Conservation (phyloP, 2,329 filamentous ascomycete species). For the Fusarium sp. region DNA sequence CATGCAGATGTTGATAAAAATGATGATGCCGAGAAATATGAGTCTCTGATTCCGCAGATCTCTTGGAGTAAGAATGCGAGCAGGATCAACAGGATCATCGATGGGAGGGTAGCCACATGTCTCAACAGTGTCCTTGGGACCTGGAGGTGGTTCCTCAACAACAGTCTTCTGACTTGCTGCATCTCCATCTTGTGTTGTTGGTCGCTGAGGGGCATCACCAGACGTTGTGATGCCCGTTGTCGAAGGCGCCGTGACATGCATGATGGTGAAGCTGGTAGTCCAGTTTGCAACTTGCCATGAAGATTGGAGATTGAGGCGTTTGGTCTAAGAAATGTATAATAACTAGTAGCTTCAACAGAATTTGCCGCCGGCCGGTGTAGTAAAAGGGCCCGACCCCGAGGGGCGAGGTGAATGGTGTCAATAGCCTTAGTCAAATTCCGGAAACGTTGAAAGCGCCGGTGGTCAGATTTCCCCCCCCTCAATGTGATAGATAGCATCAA, state of each 20-base stretch:
- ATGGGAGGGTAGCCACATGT: conserved; percentile 30
- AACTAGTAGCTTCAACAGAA: background rate
- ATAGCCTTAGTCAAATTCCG: background rate
- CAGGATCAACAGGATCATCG: conserved; percentile 33
- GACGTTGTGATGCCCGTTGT: background rate
- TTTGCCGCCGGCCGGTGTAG: background rate
- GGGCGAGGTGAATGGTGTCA: background rate
- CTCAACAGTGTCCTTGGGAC: conserved; percentile 18
- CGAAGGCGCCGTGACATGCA: background rate
- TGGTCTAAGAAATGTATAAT: background rate
- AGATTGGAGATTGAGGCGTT: background rate
- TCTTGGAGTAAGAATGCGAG: conserved; percentile 6
- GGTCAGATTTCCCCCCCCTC: background rate
- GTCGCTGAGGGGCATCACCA: background rate
- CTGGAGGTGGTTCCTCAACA: background rate
- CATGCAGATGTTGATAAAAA: conserved; percentile 35
- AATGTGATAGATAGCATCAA: background rate
- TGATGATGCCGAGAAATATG: conserved; percentile 23
- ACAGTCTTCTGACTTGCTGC: background rate
- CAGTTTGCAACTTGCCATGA: background rate
- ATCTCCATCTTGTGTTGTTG: background rate
- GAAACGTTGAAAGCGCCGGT: background rate
- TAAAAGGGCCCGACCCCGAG: background rate
- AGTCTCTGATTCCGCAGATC: conserved; percentile 35
- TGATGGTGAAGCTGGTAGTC: background rate